Conservation (phyloP, 129 eudicot genomes). For the Artemisia tridentata region DNA sequence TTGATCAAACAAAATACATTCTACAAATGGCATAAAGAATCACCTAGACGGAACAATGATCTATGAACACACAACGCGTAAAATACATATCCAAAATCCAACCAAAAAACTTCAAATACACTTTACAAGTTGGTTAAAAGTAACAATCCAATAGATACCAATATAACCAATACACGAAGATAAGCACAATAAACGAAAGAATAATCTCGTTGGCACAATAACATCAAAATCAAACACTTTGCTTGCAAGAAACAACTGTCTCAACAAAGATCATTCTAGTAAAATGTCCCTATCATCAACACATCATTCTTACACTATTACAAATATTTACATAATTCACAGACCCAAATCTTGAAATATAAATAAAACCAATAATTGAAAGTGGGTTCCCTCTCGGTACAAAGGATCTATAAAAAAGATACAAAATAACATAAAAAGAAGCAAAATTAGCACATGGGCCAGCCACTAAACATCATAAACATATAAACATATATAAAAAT, state of each 20-base stretch:
- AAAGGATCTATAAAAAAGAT: slow-evolving; percentile 21
- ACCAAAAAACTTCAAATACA: slow-evolving; percentile 18
- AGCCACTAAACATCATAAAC: slow-evolving; percentile 26
- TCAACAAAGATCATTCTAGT: background rate
- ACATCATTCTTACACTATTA: slow-evolving; percentile 14
- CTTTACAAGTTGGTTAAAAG: slow-evolving; percentile 28
- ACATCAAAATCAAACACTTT: slow-evolving; percentile 35
- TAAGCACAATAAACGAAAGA: slow-evolving; percentile 4
- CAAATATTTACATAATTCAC: slow-evolving; percentile 7
- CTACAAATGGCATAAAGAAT: slow-evolving; percentile 12
- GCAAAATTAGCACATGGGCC: slow-evolving; percentile 32
- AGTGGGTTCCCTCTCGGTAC: too few relatives aligned
- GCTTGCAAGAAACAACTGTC: slow-evolving; percentile 35
- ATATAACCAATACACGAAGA: slow-evolving; percentile 21
- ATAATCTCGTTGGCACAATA: slow-evolving; percentile 21
- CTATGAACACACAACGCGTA: background rate
- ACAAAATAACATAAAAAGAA: slow-evolving; percentile 27
- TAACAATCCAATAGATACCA: slow-evolving; percentile 26
- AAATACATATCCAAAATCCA: background rate
- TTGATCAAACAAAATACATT: slow-evolving; percentile 8
- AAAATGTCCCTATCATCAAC: slow-evolving; percentile 26
- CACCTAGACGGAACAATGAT: slow-evolving; percentile 15
- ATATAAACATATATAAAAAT: slow-evolving; percentile 3
- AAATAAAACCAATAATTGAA: slow-evolving; percentile 15
- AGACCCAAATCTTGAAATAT: slow-evolving; percentile 13